A percentile compares a stretch with the other conserved stretches of the same genome.
phyloP scores from a whole-genome alignment of 441 rosid species.

The Pelargonium cotyledonis region DNA sequence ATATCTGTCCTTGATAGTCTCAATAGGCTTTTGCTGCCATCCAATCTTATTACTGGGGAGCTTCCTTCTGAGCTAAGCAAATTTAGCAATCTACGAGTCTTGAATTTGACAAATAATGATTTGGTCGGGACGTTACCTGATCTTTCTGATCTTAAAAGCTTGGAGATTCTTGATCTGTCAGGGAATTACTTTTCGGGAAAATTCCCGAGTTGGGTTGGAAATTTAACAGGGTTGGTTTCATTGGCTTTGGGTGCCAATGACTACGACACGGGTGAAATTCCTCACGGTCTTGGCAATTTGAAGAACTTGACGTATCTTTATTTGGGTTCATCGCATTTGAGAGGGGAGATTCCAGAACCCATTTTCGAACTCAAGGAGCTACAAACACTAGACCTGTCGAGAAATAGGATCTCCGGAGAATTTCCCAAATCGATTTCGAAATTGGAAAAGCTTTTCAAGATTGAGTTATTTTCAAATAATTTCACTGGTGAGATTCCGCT shows the following conservation, averaged over 20 bases:
- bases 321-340: conserved; percentile 35
- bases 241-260: conserved; percentile 46
- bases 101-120: conserved; percentile 50
- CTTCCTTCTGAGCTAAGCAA: conserved; percentile 44
- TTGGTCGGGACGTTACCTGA: conserved; percentile 57
- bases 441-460: conserved; percentile 45
- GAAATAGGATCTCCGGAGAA: conserved; percentile 46
- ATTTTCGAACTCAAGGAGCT: conserved; percentile 41
- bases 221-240: conserved; percentile 35
- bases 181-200: conserved; percentile 45
- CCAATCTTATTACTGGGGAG: conserved; percentile 43
- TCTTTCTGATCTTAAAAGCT: conserved; percentile 40
- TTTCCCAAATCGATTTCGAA: conserved; percentile 45
- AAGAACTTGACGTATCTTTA: conserved; percentile 46
- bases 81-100: conserved; percentile 42
- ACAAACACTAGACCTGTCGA: conserved; percentile 47
- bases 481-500: conserved; percentile 59
- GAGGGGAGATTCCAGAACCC: conserved; percentile 59
- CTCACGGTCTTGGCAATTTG: conserved; percentile 46
- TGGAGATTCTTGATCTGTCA: conserved; percentile 52
- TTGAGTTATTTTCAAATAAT: conserved; percentile 50
- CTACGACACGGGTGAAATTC: conserved; percentile 47
- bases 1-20: conserved; percentile 46
- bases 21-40: conserved; percentile 36
- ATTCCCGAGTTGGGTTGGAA: conserved; percentile 67